Evolutionary conservation across 805 yeast genomes (phyloP), one percentile per base, ranked within the genome.

Genomic region (Pichia kluyveri): DNA sequence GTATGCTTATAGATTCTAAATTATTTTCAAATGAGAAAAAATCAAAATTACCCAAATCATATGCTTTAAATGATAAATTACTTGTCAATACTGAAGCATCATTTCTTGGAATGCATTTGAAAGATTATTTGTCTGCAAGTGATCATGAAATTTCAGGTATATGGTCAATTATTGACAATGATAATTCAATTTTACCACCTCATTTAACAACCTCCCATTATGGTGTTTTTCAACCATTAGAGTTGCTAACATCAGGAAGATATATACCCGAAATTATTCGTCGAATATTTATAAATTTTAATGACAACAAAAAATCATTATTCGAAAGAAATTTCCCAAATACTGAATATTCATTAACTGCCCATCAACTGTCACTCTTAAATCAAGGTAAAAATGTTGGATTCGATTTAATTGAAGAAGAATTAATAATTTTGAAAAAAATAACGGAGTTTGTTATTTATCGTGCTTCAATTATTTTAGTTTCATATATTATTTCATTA

Each of bases 191-290:
- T 4, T 14, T 14, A 28, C 51, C 48, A n/a, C 51, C 51, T 12
- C 51, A 48, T 30, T 32, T 48, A 27, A 42, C 48, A 6, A 48
- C 48, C 18, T 15, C 42, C 4, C 11, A 8, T 18, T 49, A 54
- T 37, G 55, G 51, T 1, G 59, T 76, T 11, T 75, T 75, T 55
- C 83, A 79, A 57, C 86, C 85, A 1, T 60, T 73, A 31, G 85
- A 80, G 58, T 63, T 75, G 50, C 59, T 78, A 61, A 69, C 80
- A 31, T 66, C 79, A 27, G 83, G 83, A 1, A 62, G 84, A 51
- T 77, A 78, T 58, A 60, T 80, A 39, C 76, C 80, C 34, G 85
- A 79, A 56, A 54, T 77, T 46, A 56, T 75, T 7, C 62, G 84
- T 41, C 40, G 45, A 11, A 51, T 54, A 39, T 8, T 55, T 9